Evolutionary conservation across 306 rosid species (phyloP), one percentile per base, ranked within the genome.

Genomic region (Cercis canadensis): DNA sequence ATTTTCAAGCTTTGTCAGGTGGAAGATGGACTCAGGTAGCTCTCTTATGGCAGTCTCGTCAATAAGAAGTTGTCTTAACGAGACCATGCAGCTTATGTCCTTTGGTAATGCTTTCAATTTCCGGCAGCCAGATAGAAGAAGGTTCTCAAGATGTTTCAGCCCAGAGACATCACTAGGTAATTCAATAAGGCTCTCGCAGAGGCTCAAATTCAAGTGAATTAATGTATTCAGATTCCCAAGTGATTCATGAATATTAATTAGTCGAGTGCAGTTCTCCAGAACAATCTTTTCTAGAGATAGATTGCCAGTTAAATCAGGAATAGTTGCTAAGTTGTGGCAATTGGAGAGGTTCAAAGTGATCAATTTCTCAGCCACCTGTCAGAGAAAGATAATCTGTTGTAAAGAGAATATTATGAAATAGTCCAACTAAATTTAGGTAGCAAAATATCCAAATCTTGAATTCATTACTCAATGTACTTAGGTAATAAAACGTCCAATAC

Each of bases 161-260:
- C 87, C 84, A n/a, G 85, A 80, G 51, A 87, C 81, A 68, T 85
- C 81, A 36, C 62, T 8, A 5, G 92, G 86, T 51, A 85, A 65
- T 37, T 75, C 71, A 18, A 53, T 2, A 19, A 84, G 89, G 56
- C 57, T 75, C 17, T 12, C 2, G 55, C 87, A 87, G 1, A 0
- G 9, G 41, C 14, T 45, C 49, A 87, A 67, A 72, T 84, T 80
- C 75, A 87, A 62, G 69, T 73, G 84, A 65, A 75, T 50, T 53
- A 82, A 62, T 43, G 81, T 24, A 53, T 34, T 41, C 51, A 82
- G 2, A 31, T 44, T 82, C 46, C 87, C 87, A 13, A 85, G 10
- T 6, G 85, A 80, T 67, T 70, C 83, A 75, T 84, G 86, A 65
- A 87, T 67, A 53, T 37, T 51, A 14, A 32, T 74, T 70, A 87